Evolutionary conservation across 306 rosid genomes (phyloP).

Genomic region (Dryas octopetala): DNA sequence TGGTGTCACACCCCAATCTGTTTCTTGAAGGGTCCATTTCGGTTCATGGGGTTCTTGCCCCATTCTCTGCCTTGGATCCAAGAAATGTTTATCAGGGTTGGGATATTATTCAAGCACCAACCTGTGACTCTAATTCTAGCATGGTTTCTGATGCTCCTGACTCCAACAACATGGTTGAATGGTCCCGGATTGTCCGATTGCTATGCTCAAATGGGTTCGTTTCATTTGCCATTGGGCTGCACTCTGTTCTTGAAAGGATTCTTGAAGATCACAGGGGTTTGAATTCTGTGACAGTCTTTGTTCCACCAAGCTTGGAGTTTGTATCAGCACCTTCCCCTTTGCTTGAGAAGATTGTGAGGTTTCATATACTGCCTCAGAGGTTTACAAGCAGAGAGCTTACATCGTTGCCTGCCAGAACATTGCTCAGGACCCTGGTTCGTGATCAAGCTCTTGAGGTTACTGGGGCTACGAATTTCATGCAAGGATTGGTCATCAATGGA

Average conservation of each 20-base stretch:
- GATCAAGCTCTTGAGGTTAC: constrained; percentile 47
- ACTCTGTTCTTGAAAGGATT: constrained; percentile 59
- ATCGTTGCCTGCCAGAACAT: constrained; percentile 37
- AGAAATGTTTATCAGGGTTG: constrained; percentile 32
- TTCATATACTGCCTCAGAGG: constrained; percentile 71
- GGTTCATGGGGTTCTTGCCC: constrained; percentile 65
- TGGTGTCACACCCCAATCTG: constrained; percentile 57
- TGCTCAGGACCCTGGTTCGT: constrained; percentile 46
- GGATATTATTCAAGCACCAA: constrained; percentile 36
- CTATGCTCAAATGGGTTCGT: constrained; percentile 58
- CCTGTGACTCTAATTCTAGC: constrained; percentile 28
- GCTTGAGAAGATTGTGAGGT: constrained; percentile 56
- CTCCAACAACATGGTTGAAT: constrained; percentile 32
- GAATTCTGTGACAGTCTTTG: constrained; percentile 54
- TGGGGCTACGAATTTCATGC: constrained; percentile 31
- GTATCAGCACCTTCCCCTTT: constrained; percentile 34
- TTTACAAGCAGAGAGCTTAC: constrained; percentile 40
- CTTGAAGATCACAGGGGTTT: constrained; percentile 33
- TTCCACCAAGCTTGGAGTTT: constrained; percentile 54
- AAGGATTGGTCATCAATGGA: constrained; percentile 48
- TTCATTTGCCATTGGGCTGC: constrained; percentile 44
- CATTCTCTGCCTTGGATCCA: constrained; percentile 45
- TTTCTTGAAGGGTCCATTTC: constrained; percentile 43
- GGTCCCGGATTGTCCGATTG: constrained; percentile 49
- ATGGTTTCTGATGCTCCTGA: constrained; percentile 23